Percentiles rank a stretch among this genome's conserved stretches.
Evolutionary conservation across 495 filamentous ascomycete species (phyloP).

Genomic region (Neurospora sp.): DNA sequence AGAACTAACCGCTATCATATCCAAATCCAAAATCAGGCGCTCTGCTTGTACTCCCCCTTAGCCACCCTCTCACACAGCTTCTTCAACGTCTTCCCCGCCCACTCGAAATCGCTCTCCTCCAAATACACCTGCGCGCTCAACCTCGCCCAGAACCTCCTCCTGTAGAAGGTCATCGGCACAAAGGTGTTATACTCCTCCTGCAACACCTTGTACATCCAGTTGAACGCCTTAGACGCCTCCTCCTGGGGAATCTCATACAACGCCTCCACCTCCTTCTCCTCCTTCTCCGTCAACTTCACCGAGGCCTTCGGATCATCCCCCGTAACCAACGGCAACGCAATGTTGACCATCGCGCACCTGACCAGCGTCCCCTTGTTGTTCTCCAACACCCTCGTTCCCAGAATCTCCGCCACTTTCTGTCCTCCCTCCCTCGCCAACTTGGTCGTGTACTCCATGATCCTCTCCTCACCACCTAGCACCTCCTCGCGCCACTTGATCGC

Average conservation of each 20-base stretch:
- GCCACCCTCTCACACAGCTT: constrained; percentile 50
- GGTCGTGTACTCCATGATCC: constrained; percentile 49
- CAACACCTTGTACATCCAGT: constrained; percentile 50
- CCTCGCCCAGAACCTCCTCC: constrained; percentile 53
- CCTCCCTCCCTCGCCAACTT: constrained; percentile 52
- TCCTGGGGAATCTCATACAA: constrained; percentile 23
- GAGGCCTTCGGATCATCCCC: constrained; percentile 7
- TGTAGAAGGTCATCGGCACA: constrained; percentile 52
- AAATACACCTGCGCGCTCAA: constrained; percentile 75
- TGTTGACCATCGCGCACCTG: constrained; percentile 51
- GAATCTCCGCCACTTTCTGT: constrained; percentile 40
- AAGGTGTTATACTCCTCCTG: constrained; percentile 59
- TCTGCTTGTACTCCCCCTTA: constrained; percentile 38
- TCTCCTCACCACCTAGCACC: constrained; percentile 65
- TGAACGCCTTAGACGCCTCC: constrained; percentile 26
- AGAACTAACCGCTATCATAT: neutral
- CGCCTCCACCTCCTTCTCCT: constrained; percentile 14
- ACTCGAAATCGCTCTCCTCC: constrained; percentile 67
- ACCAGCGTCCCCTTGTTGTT: constrained; percentile 38
- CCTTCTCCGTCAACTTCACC: neutral
- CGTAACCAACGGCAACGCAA: constrained; percentile 55
- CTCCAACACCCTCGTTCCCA: constrained; percentile 66
- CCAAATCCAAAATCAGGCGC: neutral
- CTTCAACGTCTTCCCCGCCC: constrained; percentile 50
- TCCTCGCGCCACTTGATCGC: constrained; percentile 56